A percentile compares a stretch with the other conserved stretches of the same genome.
These are phyloP conservation scores for Phalaenopsis aphrodite DNA, from an alignment of 106 monocot genomes.

Conservation along the genomic window DNA sequence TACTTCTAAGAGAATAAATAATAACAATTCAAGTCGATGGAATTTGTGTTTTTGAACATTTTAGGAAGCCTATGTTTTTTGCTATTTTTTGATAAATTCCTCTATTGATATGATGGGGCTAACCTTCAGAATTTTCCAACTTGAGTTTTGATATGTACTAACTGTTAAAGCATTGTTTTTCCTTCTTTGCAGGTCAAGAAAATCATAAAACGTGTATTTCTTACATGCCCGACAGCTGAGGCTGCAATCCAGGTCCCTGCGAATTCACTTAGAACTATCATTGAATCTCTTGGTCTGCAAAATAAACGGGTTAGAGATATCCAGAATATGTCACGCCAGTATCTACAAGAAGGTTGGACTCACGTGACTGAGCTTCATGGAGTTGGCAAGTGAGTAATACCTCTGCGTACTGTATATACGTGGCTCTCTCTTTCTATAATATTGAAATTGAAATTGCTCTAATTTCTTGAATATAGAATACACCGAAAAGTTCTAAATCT, in stretches of 20 bases:
- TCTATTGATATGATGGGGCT: not conserved
- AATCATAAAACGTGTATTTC: constrained; percentile 19
- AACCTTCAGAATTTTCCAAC: not conserved
- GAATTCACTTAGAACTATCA: constrained; percentile 18
- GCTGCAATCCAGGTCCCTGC: constrained; percentile 2
- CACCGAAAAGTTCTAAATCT: too few species aligned
- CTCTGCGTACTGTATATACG: not conserved
- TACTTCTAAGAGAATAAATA: not conserved
- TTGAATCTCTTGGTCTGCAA: constrained; percentile 29
- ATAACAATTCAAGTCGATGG: not conserved
- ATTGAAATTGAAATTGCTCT: not conserved
- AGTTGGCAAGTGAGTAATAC: constrained; percentile 42
- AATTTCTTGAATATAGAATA: not conserved
- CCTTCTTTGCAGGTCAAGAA: constrained; percentile 15
- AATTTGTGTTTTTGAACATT: not conserved
- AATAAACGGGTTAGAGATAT: constrained; percentile 29
- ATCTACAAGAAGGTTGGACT: constrained; percentile 39
- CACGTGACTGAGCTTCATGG: constrained; percentile 53
- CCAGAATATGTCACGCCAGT: constrained; percentile 21
- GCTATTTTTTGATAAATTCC: not conserved
- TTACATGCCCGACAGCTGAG: constrained; percentile 25
- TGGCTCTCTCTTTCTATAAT: not conserved
- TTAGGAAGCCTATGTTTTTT: not conserved
- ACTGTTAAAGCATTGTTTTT: not conserved
- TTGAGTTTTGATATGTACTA: not conserved